Evolutionary conservation across 2,329 filamentous ascomycete genomes (phyloP).

Genomic region (Aspergillus piperis): DNA sequence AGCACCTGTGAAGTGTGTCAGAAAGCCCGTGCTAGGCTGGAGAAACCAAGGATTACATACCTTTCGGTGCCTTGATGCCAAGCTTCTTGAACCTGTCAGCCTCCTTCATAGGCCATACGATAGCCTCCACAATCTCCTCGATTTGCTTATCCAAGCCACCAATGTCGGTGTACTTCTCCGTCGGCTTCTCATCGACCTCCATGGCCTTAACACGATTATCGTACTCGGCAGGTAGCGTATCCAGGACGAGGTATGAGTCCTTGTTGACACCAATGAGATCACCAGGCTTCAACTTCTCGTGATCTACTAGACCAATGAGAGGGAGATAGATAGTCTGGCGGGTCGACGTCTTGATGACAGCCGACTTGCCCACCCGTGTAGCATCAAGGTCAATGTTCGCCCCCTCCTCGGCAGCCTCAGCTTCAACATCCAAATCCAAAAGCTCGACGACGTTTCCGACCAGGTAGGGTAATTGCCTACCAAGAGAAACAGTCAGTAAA

Average conservation of each 20-base stretch:
- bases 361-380: slow-evolving; percentile 93
- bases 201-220: slow-evolving; percentile 99
- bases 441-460: slow-evolving; percentile 98
- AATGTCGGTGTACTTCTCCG: slow-evolving; percentile 97
- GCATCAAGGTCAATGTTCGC: slow-evolving; percentile 98
- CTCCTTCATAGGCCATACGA: slow-evolving; percentile 99
- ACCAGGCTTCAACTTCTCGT: slow-evolving; percentile 89
- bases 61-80: slow-evolving; percentile 98
- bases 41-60: slow-evolving; percentile 53
- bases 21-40: neutral
- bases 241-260: slow-evolving; percentile 95
- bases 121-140: slow-evolving; percentile 95
- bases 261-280: slow-evolving; percentile 99
- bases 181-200: slow-evolving; percentile 99
- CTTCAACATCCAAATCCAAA: slow-evolving; percentile 91
- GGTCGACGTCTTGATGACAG: slow-evolving; percentile 98
- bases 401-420: slow-evolving; percentile 93
- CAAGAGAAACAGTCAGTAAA: slow-evolving; percentile 12
- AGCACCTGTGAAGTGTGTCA: slow-evolving; percentile 63
- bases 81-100: slow-evolving; percentile 99
- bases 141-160: slow-evolving; percentile 98
- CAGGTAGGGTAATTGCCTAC: slow-evolving; percentile 92
- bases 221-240: slow-evolving; percentile 95
- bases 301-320: slow-evolving; percentile 93
- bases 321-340: slow-evolving; percentile 98